Percentiles rank a stretch among this genome's conserved stretches.
phyloP scores from a whole-genome alignment of 257 asterid genomes.

The Solanum stenotomum region DNA sequence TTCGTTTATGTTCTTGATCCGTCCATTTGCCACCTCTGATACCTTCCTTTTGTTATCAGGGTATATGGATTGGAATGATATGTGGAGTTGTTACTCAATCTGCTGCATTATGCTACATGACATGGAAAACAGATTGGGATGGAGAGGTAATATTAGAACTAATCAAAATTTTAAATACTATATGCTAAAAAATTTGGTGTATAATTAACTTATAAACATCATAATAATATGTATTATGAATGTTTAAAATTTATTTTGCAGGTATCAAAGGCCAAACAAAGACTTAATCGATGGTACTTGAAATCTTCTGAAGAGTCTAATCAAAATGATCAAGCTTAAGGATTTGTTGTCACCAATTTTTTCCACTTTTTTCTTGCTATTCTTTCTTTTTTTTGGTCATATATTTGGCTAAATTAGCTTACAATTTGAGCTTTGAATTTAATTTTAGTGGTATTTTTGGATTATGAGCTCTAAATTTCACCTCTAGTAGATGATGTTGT shows the following conservation, averaged over 20 bases:
- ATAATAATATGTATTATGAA: background rate
- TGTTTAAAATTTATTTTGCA: background rate
- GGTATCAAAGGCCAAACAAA: slow-evolving; percentile 1
- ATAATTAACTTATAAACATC: background rate
- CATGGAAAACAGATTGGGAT: slow-evolving; percentile 76
- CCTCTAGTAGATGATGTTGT: background rate
- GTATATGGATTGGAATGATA: slow-evolving; percentile 87
- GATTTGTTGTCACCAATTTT: background rate
- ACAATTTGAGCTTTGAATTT: background rate
- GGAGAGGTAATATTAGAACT: slow-evolving; percentile 17
- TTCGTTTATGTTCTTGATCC: background rate
- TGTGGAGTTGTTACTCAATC: slow-evolving; percentile 53
- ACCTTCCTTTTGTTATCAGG: slow-evolving; percentile 24
- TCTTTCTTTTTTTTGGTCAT: background rate
- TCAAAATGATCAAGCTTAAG: slow-evolving; percentile 26
- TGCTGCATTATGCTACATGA: slow-evolving; percentile 58
- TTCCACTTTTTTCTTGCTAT: background rate
- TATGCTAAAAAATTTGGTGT: background rate
- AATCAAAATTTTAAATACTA: background rate
- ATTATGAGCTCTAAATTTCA: background rate
- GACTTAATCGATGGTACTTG: slow-evolving; percentile 32
- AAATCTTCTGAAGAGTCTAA: slow-evolving; percentile 37
- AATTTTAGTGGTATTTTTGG: background rate
- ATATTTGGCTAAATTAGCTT: background rate
- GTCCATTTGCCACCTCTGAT: background rate